Conservation (phyloP, 768 basidiomycete species). For the Lentinula aciculospora region DNA sequence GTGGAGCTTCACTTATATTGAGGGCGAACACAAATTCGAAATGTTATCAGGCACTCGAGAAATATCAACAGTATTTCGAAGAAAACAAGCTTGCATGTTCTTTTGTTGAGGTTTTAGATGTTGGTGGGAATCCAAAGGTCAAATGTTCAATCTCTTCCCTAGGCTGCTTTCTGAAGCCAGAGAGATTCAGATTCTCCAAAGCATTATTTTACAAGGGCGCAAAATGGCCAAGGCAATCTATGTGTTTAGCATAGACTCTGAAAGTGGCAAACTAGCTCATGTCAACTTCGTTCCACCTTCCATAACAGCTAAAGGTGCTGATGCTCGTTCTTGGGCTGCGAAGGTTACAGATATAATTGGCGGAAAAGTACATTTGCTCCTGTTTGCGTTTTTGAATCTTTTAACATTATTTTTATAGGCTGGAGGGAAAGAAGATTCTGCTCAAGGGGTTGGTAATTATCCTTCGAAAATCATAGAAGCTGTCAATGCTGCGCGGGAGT, state of each 20-base stretch:
- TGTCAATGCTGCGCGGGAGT: constrained; percentile 46
- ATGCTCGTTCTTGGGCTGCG: constrained; percentile 86
- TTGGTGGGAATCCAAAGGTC: constrained; percentile 85
- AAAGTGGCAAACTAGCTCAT: constrained; percentile 75
- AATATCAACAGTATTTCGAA: constrained; percentile 67
- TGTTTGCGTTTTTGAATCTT: neutral
- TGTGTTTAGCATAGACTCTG: constrained; percentile 74
- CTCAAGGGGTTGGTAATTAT: constrained; percentile 82
- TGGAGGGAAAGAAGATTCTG: constrained; percentile 91
- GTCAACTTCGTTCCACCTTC: constrained; percentile 70
- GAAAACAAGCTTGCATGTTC: constrained; percentile 65
- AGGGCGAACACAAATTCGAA: neutral
- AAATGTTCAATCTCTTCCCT: neutral
- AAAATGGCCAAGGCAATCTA: constrained; percentile 82
- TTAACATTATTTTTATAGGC: constrained; percentile 42
- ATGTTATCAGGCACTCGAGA: constrained; percentile 56
- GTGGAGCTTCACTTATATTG: constrained; percentile 11
- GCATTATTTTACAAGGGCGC: constrained; percentile 70
- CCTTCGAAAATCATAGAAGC: constrained; percentile 62
- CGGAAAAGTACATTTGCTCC: constrained; percentile 62
- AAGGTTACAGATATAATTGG: constrained; percentile 76
- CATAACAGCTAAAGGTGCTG: constrained; percentile 59
- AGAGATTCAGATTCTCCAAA: constrained; percentile 58
- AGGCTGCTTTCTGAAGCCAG: constrained; percentile 3
- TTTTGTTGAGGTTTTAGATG: constrained; percentile 68